Conservation (phyloP, 192 early-diverging fungal species). For the Cladochytrium replicatum region DNA sequence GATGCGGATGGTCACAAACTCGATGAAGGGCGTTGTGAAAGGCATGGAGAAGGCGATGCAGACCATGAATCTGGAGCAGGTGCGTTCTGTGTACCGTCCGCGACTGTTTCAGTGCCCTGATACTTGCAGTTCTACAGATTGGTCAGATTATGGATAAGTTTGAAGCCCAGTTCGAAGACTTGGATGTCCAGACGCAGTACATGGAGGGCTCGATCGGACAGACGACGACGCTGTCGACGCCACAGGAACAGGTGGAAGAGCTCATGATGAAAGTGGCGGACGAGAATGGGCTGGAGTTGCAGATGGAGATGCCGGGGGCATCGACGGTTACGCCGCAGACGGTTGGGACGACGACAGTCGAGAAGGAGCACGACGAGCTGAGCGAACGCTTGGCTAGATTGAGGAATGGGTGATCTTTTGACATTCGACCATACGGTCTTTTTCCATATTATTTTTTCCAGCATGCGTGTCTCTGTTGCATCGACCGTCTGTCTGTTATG, state of each 20-base stretch:
- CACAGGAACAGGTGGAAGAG: slow-evolving; percentile 82
- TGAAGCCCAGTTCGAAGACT: slow-evolving; percentile 90
- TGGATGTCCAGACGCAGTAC: slow-evolving; percentile 94
- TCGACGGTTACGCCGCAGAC: slow-evolving; percentile 11
- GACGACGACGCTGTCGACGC: slow-evolving; percentile 76
- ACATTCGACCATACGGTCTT: too few species aligned
- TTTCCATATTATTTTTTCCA: too few species aligned
- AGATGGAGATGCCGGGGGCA: slow-evolving; percentile 52
- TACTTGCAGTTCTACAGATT: too few species aligned
- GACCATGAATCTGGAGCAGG: slow-evolving; percentile 93
- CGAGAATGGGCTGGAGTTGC: slow-evolving; percentile 86
- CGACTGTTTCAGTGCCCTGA: too few species aligned
- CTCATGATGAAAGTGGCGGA: slow-evolving; percentile 97
- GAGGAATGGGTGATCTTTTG: slow-evolving; percentile 43
- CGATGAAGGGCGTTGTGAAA: slow-evolving; percentile 82
- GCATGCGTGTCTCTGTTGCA: too few species aligned
- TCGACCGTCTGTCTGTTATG: too few species aligned
- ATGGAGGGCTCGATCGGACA: slow-evolving; percentile 92
- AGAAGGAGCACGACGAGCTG: slow-evolving; percentile 49
- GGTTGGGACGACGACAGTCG: slow-evolving; percentile 26
- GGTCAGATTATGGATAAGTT: slow-evolving; percentile 98
- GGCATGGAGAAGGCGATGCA: slow-evolving; percentile 92
- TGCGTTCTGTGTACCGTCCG: slow-evolving; percentile 13
- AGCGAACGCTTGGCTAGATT: slow-evolving; percentile 53
- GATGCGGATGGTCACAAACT: slow-evolving; percentile 75